Base-by-base conservation (phyloP, 495 filamentous ascomycete species). In the Xylona heveae region DNA sequence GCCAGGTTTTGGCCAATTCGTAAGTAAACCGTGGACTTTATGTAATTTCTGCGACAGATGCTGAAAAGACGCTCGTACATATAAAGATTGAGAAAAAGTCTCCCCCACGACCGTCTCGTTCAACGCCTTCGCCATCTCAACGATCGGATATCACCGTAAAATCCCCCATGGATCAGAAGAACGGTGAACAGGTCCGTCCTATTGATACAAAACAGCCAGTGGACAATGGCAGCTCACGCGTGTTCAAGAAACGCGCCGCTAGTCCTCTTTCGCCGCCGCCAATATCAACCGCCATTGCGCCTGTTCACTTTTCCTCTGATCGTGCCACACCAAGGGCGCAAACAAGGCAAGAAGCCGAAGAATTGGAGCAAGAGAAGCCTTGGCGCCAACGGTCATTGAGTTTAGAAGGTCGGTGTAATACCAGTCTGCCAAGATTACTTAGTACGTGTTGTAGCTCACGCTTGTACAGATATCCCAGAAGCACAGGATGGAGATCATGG, bases 291-390 rank as follows among this genome's bases (percentile, higher is more conserved):
- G 59, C 71, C 33, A 55, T 88, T 13, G 57, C 68, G 19, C 69
- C 68, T 10, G 55, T 57, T n/a, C 54, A 55, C 22, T 75, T 69
- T 41, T 66, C 62, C 44, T 49, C 67, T 13, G 77, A 90, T 27
- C 60, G 65, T 40, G 66, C 70, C 24, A 93, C 82, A 9, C 82
- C 82, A 2, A 66, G 76, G 36, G 82, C 82, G 7, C 80, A 90
- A 43, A 85, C 74, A 27, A 55, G 80, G 30, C 60, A 69, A 37
- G 73, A 78, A 28, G 53, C 66, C 25, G 74, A 84, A 30, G 71
- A 73, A 13, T 37, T 67, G 24, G 64, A 64, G 20, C 47, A 47
- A 28, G 44, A 47, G n/a, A 45, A 41, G 14, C 30, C 31, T 30
- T 44, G 48, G 14, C 42, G 47, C 25, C 47, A 46, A 32, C 51